These are phyloP conservation scores for Cladosporium sp. DNA, from an alignment of 2,329 filamentous ascomycete genomes.

Conservation along the genomic window DNA sequence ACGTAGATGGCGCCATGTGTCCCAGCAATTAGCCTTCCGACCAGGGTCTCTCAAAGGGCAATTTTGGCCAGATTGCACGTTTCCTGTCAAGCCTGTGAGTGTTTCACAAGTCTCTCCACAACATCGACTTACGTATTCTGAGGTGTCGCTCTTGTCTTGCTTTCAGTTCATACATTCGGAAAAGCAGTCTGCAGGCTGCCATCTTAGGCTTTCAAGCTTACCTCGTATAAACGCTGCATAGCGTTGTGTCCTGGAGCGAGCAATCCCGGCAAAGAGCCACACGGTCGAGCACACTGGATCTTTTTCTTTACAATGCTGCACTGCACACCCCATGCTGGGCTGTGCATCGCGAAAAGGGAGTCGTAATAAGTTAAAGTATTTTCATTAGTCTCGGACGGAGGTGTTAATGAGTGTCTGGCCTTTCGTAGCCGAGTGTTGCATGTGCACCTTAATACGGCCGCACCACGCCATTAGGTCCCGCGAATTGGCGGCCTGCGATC, in stretches of 20 bases:
- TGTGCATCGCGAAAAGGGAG: neutral
- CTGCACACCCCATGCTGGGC: neutral
- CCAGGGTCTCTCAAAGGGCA: neutral
- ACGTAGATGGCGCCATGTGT: conserved; percentile 8
- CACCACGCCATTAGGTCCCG: neutral
- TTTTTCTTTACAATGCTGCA: neutral
- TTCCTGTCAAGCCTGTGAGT: neutral
- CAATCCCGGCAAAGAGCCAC: neutral
- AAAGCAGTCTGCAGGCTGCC: neutral
- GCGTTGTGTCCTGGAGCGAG: neutral
- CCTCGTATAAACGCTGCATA: neutral
- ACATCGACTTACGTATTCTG: neutral
- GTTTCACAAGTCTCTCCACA: neutral
- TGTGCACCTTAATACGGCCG: neutral
- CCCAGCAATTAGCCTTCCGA: neutral
- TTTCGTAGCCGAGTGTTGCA: neutral
- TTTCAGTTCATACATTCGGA: neutral
- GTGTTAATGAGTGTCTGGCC: neutral
- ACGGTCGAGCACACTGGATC: neutral
- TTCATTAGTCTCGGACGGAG: neutral
- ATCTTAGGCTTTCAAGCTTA: neutral
- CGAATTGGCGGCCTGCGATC: neutral
- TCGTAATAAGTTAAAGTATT: neutral
- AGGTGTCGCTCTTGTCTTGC: neutral
- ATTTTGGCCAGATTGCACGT: neutral